These are phyloP conservation scores for Russula vinacea DNA, from an alignment of 768 basidiomycete genomes.

Conservation along the genomic window DNA sequence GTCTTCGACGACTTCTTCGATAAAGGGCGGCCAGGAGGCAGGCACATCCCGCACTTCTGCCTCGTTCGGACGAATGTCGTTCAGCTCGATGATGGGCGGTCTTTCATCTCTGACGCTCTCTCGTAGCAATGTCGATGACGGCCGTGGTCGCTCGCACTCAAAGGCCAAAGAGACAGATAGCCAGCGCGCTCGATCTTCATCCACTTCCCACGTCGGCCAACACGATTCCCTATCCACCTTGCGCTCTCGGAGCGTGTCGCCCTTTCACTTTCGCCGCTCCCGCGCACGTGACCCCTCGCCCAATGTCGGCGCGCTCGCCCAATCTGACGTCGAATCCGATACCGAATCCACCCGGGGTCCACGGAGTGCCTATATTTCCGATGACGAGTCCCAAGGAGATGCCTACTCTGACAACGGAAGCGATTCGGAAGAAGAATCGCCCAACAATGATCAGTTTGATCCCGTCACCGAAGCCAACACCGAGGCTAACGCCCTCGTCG, in stretches of 20 bases:
- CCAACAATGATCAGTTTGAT: conserved; percentile 67
- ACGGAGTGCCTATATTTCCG: conserved; percentile 66
- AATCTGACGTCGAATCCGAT: conserved; percentile 62
- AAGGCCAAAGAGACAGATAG: conserved; percentile 39
- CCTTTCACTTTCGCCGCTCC: conserved; percentile 71
- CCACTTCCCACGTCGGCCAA: conserved; percentile 41
- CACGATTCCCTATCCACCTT: conserved; percentile 38
- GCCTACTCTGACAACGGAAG: conserved; percentile 50
- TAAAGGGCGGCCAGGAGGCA: conserved; percentile 23
- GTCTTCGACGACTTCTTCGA: conserved; percentile 32
- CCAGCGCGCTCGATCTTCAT: conserved; percentile 39
- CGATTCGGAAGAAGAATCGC: conserved; percentile 56
- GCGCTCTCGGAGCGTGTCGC: conserved; percentile 74
- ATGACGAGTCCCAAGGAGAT: conserved; percentile 50
- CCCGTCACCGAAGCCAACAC: conserved; percentile 85
- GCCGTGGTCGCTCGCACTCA: conserved; percentile 48
- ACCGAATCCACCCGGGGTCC: conserved; percentile 51
- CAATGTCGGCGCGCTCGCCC: conserved; percentile 49
- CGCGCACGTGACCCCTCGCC: conserved; percentile 55
- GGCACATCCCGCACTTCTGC: conserved; percentile 38
- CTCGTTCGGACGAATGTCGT: conserved; percentile 60
- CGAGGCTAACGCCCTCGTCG: conserved; percentile 69
- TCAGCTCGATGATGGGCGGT: conserved; percentile 69
- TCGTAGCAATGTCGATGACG: conserved; percentile 40
- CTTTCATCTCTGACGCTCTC: conserved; percentile 63